These are phyloP conservation scores for Bassia scoparia DNA, from an alignment of 148 eudicot genomes.

Conservation along the genomic window DNA sequence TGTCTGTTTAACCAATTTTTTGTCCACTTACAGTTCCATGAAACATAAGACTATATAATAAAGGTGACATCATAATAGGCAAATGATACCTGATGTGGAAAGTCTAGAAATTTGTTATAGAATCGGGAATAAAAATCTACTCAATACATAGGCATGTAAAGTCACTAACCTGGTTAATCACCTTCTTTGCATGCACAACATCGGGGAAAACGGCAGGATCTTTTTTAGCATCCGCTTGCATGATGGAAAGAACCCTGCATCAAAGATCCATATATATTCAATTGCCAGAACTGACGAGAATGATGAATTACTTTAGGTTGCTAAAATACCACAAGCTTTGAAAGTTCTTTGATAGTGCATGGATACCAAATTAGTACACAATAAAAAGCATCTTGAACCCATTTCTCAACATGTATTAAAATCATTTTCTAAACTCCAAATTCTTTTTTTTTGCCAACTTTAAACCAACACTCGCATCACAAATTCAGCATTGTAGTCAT, in stretches of 20 bases:
- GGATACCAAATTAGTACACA: background rate
- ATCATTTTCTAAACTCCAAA: no score
- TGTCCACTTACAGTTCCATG: conserved; percentile 60
- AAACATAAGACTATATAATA: background rate
- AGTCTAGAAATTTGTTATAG: background rate
- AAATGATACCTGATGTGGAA: background rate
- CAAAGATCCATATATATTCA: background rate
- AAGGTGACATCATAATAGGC: background rate
- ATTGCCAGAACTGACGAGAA: background rate
- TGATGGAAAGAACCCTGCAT: conserved; percentile 82
- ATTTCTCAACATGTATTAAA: no score
- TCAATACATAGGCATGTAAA: no score
- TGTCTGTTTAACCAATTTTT: conserved; percentile 97
- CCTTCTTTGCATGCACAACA: no score
- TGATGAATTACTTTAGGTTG: background rate
- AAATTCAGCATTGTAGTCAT: background rate
- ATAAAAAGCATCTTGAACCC: background rate
- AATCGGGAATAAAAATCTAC: no score
- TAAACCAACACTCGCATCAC: background rate
- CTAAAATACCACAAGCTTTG: background rate
- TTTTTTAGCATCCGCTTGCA: conserved; percentile 63
- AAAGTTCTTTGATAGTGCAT: background rate
- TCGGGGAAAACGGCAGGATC: no score
- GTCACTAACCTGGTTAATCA: no score
- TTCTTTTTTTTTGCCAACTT: no score